Evolutionary conservation across 2,329 filamentous ascomycete genomes (phyloP).

Genomic region (Ophiocordyceps camponoti-saundersi): DNA sequence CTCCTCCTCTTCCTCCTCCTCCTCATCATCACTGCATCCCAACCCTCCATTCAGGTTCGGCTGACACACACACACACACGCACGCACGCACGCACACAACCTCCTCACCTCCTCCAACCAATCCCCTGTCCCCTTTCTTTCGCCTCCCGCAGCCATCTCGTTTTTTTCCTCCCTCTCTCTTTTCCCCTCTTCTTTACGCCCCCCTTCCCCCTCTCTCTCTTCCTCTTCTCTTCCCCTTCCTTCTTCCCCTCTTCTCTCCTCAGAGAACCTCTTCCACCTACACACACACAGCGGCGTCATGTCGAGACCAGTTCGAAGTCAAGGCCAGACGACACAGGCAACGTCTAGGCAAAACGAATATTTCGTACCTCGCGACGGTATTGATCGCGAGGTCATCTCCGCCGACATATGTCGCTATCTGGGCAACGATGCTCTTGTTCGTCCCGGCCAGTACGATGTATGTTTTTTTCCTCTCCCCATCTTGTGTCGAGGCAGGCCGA

Average conservation of each 20-base stretch:
- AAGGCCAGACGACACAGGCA: slow-evolving; percentile 15
- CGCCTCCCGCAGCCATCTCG: background rate
- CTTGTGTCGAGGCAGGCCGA: background rate
- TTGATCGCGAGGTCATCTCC: slow-evolving; percentile 70
- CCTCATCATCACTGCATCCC: too few species aligned
- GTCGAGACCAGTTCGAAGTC: slow-evolving; percentile 22
- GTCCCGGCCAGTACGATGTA: slow-evolving; percentile 60
- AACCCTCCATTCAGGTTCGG: too few species aligned
- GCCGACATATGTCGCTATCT: slow-evolving; percentile 73
- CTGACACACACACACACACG: too few species aligned
- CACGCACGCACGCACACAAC: too few species aligned
- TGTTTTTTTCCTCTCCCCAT: slow-evolving; percentile 1
- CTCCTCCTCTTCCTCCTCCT: too few species aligned
- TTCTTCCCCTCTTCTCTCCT: slow-evolving; percentile 3
- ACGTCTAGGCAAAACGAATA: slow-evolving; percentile 53
- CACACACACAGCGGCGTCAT: slow-evolving; percentile 11
- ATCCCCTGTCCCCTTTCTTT: background rate
- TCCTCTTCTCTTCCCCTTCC: slow-evolving; percentile 6
- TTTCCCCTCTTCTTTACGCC: background rate
- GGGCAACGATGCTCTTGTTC: slow-evolving; percentile 66
- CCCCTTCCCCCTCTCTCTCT: slow-evolving; percentile 2
- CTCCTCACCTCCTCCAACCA: background rate
- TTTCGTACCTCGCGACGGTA: slow-evolving; percentile 64
- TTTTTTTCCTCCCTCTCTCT: background rate
- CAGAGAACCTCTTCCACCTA: slow-evolving; percentile 1